Evolutionary conservation across 148 eudicot genomes (phyloP), one percentile per base, ranked within the genome.

Genomic region (Amaranthus hypochondriacus): DNA sequence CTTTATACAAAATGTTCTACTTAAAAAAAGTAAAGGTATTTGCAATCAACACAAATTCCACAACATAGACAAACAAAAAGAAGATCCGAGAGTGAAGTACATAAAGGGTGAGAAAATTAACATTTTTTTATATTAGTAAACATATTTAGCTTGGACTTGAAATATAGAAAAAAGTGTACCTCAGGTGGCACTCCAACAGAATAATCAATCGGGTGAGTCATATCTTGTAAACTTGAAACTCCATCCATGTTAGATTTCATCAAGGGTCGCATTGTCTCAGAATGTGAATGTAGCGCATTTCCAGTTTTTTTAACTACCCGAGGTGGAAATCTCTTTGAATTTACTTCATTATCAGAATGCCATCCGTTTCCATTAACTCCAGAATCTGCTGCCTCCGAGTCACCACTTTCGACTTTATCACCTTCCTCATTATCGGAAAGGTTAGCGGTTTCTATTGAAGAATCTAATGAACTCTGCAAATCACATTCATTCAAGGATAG

Each of bases 301-400:
- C 73, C 86, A 66, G 57, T 77, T 59, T 64, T 75, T 48, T 82
- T 82, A 60, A 80, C 73, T 49, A 86, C 80, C 71, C 90, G 79
- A 48, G 89, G 90, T 46, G 86, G 89, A 71, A 84, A 83, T 46
- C 87, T 84, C 76, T 87, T 92, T 14, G 89, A 83, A 57, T 78
- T 80, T 75, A 86, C 71, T 79, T 90, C 97, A 77, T 81, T 87
- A 81, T 95, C 99, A 69, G 97, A 90, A 81, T 88, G 92, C 93
- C 89, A 89, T 63, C 87, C 93, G 71, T 70, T 83, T 73, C 63
- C 85, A 62, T 81, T 85, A 63, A 57, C 76, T 78, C 52, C 72
- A 75, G 83, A 63, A 58, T 78, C 88, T 50, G 55, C 76, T 56
- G 81, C 87, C 64, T 80, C 87, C 67, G 55, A 79, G 67, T 72